Base-by-base conservation (phyloP, 2,329 filamentous ascomycete species). In the Aspergillus glaucus region DNA sequence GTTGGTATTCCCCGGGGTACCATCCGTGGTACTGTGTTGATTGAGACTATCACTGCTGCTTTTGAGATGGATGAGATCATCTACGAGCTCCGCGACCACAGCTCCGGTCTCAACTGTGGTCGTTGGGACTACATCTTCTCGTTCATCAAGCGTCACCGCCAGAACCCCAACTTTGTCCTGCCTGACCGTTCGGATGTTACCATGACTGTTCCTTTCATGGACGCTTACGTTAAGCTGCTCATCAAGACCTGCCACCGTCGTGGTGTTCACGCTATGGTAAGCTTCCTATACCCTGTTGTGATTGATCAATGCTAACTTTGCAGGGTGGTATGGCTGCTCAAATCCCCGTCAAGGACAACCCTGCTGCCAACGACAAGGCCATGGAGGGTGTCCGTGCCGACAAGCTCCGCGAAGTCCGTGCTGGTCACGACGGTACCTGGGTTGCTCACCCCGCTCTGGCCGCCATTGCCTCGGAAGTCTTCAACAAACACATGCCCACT, bases 51-150 rank as follows among this genome's bases (percentile, higher is more conserved):
- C 70, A 81, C 92, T 40, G 93, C 93, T 39, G 93, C 92, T 14
- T 98, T 98, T 65, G 93, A 98, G 79, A 98, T 98, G 93, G 93
- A 43, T 43, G 41, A 43, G 83, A 97, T 98, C 74, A 97, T 98
- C 75, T 98, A 96, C 73, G 93, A 97, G 77, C 85, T 98, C 59
- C 87, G 93, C 52, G 92, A 97, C 67, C 93, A 98, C 79, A 92
- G 86, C 70, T 87, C 92, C 6, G 93, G 93, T 43, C 82, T 98
- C 65, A 98, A 98, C 83, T 97, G 93, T 73, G 93, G 93, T 56
- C 87, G 93, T 60, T 98, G 93, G 93, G 93, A 98, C 69, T 98
- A 98, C 79, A 97, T 98, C 75, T 98, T 98, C 80, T 93, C 87
- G 70, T 89, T 92, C 66, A 97, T 98, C 79, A 98, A 98, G 82